Base-by-base conservation (phyloP, 768 basidiomycete species). In the Termitomyces sp. region DNA sequence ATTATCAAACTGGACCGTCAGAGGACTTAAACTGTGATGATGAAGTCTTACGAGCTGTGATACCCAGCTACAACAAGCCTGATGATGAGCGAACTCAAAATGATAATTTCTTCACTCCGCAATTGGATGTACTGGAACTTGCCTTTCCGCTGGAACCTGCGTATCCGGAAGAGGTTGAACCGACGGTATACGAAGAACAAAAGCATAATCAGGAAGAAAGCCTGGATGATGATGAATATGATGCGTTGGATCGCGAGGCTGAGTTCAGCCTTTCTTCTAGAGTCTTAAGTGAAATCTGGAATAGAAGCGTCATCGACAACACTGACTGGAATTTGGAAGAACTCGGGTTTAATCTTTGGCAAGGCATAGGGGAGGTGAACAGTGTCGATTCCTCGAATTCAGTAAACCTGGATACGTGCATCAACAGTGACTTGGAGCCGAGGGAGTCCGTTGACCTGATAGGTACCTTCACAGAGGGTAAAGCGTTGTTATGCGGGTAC, bases 381-480 rank as follows among this genome's bases (percentile, higher is more conserved):
- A 20, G 14, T 30, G 38, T 11, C 38, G n/a, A 41, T 5, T 24
- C 35, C 38, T 52, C 57, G 11, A 49, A 36, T 24, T 35, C 33
- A 44, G 30, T n/a, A 18, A 38, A 36, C 24, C 7, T 47, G 22
- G 57, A 58, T 32, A 59, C 45, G n/a, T 41, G 16, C 24, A 38
- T 54, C 4, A 56, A 62, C 26, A 59, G 53, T 50, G 62, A 57
- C 13, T 28, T 38, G 6, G 36, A 52, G 38, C 20, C n/a, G 26
- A 56, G 50, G 16, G 45, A 30, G 32, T 32, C 60, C 11, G 52
- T 58, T 45, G 56, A 53, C 26, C 50, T 57, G 30, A 48, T 56
- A 4, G 59, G 62, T 11, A 66, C 35, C 60, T 85, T 84, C 67
- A 62, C 71, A 32, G 79, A 87, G 69, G 86, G 85, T 36, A 79